These are phyloP conservation scores for Tylopilus sp. DNA, from an alignment of 1,284 basidiomycete genomes.

Conservation along the genomic window DNA sequence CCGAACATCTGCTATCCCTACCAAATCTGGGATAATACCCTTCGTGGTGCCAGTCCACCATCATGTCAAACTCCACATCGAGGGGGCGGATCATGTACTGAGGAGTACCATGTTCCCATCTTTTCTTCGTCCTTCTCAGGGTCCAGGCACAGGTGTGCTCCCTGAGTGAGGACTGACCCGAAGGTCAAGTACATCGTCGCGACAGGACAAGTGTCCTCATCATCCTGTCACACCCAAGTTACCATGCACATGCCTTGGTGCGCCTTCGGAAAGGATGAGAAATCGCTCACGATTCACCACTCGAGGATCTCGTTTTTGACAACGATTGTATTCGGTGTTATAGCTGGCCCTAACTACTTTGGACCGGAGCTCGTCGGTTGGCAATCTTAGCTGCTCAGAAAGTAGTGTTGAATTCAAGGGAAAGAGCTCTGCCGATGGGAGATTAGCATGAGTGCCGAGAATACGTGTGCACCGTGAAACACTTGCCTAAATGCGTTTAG, in stretches of 20 bases:
- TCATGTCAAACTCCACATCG: neutral
- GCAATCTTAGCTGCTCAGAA: neutral
- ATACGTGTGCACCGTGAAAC: too few species aligned
- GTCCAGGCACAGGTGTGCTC: neutral
- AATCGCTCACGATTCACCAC: neutral
- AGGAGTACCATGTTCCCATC: constrained; percentile 6
- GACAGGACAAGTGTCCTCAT: neutral
- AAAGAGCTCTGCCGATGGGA: neutral
- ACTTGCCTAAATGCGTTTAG: too few species aligned
- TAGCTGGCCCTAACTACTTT: constrained; percentile 13
- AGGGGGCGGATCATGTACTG: neutral
- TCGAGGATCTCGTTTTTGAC: neutral
- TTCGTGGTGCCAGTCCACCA: neutral
- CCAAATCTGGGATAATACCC: neutral
- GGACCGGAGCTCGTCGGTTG: constrained; percentile 2
- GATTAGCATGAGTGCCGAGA: neutral
- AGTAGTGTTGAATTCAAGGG: neutral
- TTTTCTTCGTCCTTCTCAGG: neutral
- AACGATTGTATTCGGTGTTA: constrained; percentile 9
- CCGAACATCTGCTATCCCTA: neutral
- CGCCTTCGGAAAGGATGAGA: neutral
- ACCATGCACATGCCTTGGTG: neutral
- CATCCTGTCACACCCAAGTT: constrained; percentile 3
- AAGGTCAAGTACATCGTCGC: neutral
- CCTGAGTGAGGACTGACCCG: neutral